Base-by-base conservation (phyloP, 2,329 filamentous ascomycete genomes). In the Neoscytalidium dimidiatum region DNA sequence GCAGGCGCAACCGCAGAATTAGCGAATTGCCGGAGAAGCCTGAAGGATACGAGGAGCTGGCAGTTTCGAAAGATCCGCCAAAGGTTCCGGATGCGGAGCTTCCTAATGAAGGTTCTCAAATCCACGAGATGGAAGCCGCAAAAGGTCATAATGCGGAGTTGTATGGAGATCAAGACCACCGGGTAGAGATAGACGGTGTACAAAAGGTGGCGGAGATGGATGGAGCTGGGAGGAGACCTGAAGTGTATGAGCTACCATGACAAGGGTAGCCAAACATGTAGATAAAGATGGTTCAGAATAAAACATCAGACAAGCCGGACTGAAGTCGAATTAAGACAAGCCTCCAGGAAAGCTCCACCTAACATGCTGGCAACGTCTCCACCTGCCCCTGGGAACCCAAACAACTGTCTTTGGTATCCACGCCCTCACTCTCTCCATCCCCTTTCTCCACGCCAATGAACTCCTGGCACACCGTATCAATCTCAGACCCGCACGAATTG, bases 401-500 rank as follows among this genome's bases (percentile, higher is more conserved):
- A 26, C 44, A 48, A 21, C 4, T 26, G 3, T 48, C 44, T 11
- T 48, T 48, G 19, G 44, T 26, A 14, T 48, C 44, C 19, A 48
- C 44, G 13, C 26, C 44, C 44, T 48, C 44, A 14, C 44, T 48
- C 68, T 75, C 71, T n/a, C 67, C 71, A 29, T 68, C 68, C 7
- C 68, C 70, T 5, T 70, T 70, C 41, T 62, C 49, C 28, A 35
- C 64, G 38, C 73, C 72, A 67, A 72, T 69, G 66, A 70, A 75
- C 28, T 73, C 43, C 64, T 70, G 71, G 64, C 71, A 73, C 29
- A 72, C 67, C 31, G 66, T 35, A 14, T 52, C 68, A 43, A 66
- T 70, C 52, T 69, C 67, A 14, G 71, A 64, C 38, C 69, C 70
- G 44, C 75, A 77, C 11, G 77, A 77, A 66, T 80, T 80, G 63